Percentiles rank a stretch among this genome's conserved stretches.
Conservation (phyloP, 208 protist species). For the Blechomonas ayalai region DNA sequence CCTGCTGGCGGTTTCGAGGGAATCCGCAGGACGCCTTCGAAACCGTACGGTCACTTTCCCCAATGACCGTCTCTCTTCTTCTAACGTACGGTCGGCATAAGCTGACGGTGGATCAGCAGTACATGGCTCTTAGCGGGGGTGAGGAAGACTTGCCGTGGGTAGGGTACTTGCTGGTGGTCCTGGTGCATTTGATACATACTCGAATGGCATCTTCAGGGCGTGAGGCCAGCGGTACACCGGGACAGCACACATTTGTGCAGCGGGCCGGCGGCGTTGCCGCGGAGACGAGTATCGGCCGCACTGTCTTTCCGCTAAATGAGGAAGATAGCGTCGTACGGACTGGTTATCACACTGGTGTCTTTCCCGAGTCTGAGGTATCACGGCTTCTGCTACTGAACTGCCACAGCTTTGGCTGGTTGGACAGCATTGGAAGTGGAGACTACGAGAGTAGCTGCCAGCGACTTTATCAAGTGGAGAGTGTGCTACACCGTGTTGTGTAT, state of each 20-base stretch:
- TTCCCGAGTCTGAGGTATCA: too few relatives aligned
- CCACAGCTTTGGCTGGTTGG: constrained; percentile 53
- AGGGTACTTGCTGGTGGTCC: constrained; percentile 45
- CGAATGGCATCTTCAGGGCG: too few relatives aligned
- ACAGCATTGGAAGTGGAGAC: constrained; percentile 30
- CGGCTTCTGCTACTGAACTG: constrained; percentile 58
- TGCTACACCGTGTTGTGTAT: background rate
- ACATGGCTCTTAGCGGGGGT: constrained; percentile 37
- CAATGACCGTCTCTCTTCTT: constrained; percentile 39
- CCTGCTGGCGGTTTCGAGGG: constrained; percentile 48
- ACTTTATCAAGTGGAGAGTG: constrained; percentile 21
- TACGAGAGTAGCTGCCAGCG: constrained; percentile 35
- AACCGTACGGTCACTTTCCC: constrained; percentile 29
- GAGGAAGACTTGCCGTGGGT: constrained; percentile 50
- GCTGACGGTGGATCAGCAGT: constrained; percentile 28
- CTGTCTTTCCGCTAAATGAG: too few relatives aligned
- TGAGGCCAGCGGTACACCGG: too few relatives aligned
- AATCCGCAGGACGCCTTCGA: constrained; percentile 58
- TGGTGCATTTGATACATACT: constrained; percentile 22
- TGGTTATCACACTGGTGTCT: too few relatives aligned
- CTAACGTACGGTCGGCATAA: constrained; percentile 42
- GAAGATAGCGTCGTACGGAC: too few relatives aligned
- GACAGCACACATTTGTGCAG: too few relatives aligned
- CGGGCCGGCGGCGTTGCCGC: too few relatives aligned
- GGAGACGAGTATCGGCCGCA: too few relatives aligned